These are phyloP conservation scores for Silene coronaria DNA, from an alignment of 179 eudicot species.

Conservation along the genomic window DNA sequence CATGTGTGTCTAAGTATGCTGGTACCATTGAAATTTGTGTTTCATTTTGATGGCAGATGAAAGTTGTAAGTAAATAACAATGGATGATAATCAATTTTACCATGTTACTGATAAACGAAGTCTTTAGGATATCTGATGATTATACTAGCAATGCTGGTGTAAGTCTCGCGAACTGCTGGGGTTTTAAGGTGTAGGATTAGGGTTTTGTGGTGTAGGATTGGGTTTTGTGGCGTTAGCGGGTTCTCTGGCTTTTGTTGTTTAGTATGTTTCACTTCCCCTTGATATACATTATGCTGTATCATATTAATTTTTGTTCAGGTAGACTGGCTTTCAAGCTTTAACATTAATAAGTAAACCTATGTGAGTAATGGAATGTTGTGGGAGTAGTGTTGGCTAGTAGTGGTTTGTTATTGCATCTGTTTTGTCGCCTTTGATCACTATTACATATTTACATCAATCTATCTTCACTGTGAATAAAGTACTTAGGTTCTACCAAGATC, in stretches of 20 bases:
- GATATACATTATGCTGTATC: background rate
- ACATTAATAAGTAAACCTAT: background rate
- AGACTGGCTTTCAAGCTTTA: background rate
- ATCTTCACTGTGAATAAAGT: background rate
- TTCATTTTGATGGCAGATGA: background rate
- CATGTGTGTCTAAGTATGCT: constrained; percentile 5
- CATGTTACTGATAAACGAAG: background rate
- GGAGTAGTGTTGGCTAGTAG: background rate
- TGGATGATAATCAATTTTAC: background rate
- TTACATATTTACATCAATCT: too few relatives aligned
- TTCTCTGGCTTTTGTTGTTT: background rate
- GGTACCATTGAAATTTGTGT: background rate
- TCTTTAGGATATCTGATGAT: background rate
- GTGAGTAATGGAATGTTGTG: background rate
- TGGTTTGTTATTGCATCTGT: background rate
- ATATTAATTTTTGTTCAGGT: background rate
- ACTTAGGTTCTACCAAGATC: background rate
- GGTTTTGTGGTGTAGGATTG: background rate
- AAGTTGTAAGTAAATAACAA: background rate
- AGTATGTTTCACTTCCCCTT: background rate
- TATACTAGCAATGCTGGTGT: background rate
- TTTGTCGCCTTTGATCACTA: background rate
- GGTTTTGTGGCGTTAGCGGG: background rate
- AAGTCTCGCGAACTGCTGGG: background rate
- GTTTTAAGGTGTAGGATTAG: too few relatives aligned